phyloP scores from a whole-genome alignment of 2,329 filamentous ascomycete species.

The Colletotrichum eleusines region DNA sequence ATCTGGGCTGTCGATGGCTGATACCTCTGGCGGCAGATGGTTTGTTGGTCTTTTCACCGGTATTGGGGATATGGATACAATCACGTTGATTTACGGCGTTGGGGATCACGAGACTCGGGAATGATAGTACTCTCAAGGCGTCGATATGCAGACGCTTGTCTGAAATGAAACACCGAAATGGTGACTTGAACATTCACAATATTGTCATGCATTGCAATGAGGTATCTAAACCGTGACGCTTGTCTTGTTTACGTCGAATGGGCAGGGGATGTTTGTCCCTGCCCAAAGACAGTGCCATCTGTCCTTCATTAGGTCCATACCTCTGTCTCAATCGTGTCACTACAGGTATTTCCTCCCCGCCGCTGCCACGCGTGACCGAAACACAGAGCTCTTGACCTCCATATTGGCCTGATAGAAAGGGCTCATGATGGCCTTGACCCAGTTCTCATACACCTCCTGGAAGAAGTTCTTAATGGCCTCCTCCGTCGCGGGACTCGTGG shows the following conservation, averaged over 20 bases:
- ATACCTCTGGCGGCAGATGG: neutral
- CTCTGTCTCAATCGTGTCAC: constrained; percentile 42
- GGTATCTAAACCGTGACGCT: constrained; percentile 5
- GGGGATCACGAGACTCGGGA: constrained; percentile 44
- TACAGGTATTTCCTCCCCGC: constrained; percentile 94
- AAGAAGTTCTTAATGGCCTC: constrained; percentile 97
- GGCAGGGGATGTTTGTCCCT: too few species aligned
- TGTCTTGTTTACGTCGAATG: neutral
- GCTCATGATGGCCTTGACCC: constrained; percentile 97
- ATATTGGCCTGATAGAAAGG: constrained; percentile 92
- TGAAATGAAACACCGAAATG: constrained; percentile 43
- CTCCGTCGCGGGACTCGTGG: constrained; percentile 89
- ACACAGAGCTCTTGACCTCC: constrained; percentile 88
- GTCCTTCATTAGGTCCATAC: neutral
- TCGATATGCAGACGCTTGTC: constrained; percentile 44
- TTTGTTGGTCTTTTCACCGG: constrained; percentile 41
- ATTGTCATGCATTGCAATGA: too few species aligned
- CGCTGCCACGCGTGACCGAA: constrained; percentile 82
- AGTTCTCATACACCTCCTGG: constrained; percentile 93
- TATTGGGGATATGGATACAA: constrained; percentile 41
- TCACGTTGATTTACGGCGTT: constrained; percentile 46
- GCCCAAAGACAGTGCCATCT: neutral
- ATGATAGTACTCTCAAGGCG: constrained; percentile 42
- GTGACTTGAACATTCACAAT: constrained; percentile 40
- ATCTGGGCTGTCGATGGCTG: neutral